Evolutionary conservation across 2,329 filamentous ascomycete species (phyloP), one percentile per base, ranked within the genome.

Genomic region (Rhytidhysteron rufulum): DNA sequence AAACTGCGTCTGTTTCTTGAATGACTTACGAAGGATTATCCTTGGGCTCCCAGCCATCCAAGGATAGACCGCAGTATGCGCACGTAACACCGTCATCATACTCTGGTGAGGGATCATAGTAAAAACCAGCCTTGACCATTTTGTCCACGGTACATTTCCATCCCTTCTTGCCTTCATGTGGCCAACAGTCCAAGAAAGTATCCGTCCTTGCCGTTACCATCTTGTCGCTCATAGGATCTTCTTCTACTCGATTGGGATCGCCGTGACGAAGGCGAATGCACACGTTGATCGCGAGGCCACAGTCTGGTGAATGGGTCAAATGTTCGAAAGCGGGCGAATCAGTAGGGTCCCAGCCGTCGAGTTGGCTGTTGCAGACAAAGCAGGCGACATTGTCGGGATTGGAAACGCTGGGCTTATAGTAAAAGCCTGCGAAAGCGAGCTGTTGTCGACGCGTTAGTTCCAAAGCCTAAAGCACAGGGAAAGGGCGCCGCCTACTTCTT

Each of bases 111-210:
- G 93, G 90, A 18, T 89, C 94, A 67, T 90, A 96, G 60, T 86
- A 89, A 90, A 91, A 98, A 9, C 93, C 93, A 20, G 88, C 87
- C 50, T 91, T 87, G 24, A 88, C 88, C 71, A 97, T 83, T 82
- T 94, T 90, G 52, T 93, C 86, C 0, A 80, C 83, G 65, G 93
- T 94, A 70, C 88, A 94, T 48, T 86, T 82, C 89, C 89, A 95
- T 5, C 85, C 88, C 57, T 83, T 83, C 69, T 93, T 95, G 2
- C 73, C 73, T 49, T 98, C 90, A 54, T 98, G 87, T 1, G 90
- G 89, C 93, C 93, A 98, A 51, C 76, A 75, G 11, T 79, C 78
- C n/a, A 74, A 79, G 66, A 97, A 98, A 0, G 93, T 98, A 17
- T 81, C 81, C 58, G 80, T 82, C 52, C 93, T 80, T 20, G 91